Evolutionary conservation across 129 eudicot species (phyloP), one percentile per base, ranked within the genome.

Genomic region (Rutidosis leptorrhynchoides): DNA sequence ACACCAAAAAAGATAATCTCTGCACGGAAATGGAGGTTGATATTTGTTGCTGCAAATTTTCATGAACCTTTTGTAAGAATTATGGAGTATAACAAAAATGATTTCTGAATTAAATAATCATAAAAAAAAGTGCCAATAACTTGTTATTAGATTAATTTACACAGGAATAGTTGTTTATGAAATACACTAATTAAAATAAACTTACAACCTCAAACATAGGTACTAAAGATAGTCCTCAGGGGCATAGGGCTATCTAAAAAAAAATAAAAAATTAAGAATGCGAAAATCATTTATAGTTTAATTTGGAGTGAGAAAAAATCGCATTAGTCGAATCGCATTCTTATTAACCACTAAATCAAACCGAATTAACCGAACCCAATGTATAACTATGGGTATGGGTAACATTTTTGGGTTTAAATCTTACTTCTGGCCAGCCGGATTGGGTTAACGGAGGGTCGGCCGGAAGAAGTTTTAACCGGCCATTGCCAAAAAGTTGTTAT

Each of bases 351-450:
- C n/a, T n/a, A n/a, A n/a, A n/a, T n/a, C n/a, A n/a, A n/a, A n/a
- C n/a, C n/a, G n/a, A n/a, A n/a, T n/a, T n/a, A n/a, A n/a, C n/a
- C n/a, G n/a, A n/a, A n/a, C n/a, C n/a, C n/a, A n/a, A n/a, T n/a
- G n/a, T n/a, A n/a, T n/a, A n/a, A n/a, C n/a, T n/a, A n/a, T n/a
- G n/a, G n/a, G n/a, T n/a, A n/a, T n/a, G n/a, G n/a, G n/a, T n/a
- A n/a, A n/a, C n/a, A n/a, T n/a, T n/a, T n/a, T 73, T 54, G 5
- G 79, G 75, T 30, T 75, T 78, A 16, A 81, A 33, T 10, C 68
- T 73, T 25, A 75, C 40, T 26, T 42, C 74, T 37, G 87, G 87
- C 97, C 97, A 91, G 16, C 73, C 80, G 11, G 73, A 27, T 20
- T 58, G 30, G 29, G 76, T 40, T 1, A 25, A 26, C 22, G 81